Conservation (phyloP, 306 rosid genomes). For the Cucurbita maxima region DNA sequence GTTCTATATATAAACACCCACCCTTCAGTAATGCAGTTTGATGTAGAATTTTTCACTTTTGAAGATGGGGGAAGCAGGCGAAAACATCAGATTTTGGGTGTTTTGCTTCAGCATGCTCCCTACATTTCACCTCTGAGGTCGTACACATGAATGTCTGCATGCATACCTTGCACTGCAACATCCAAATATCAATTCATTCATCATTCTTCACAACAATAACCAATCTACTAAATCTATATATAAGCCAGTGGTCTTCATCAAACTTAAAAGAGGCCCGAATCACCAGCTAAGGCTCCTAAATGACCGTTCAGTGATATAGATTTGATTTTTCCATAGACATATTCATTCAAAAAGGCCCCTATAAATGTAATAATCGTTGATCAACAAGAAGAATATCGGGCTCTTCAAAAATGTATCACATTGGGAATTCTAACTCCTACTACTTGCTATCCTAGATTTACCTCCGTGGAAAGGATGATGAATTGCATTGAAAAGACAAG, state of each 20-base stretch:
- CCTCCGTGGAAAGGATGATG: too few relatives aligned
- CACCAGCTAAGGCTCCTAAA: too few relatives aligned
- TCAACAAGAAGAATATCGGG: too few relatives aligned
- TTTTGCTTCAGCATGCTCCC: constrained; percentile 75
- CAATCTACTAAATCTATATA: background rate
- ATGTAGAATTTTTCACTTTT: constrained; percentile 15
- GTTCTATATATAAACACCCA: background rate
- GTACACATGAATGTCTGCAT: constrained; percentile 87
- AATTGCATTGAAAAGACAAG: background rate
- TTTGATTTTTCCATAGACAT: too few relatives aligned
- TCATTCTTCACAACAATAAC: background rate
- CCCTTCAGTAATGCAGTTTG: background rate
- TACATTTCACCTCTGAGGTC: constrained; percentile 78
- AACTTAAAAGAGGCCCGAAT: too few relatives aligned
- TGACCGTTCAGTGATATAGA: too few relatives aligned
- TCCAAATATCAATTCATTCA: background rate
- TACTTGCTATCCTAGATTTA: too few relatives aligned
- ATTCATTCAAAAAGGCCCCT: too few relatives aligned
- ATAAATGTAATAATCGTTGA: too few relatives aligned
- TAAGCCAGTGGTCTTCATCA: background rate
- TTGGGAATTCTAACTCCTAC: too few relatives aligned
- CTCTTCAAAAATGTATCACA: too few relatives aligned
- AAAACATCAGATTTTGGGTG: constrained; percentile 63
- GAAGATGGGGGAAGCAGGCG: constrained; percentile 56
- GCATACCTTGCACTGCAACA: constrained; percentile 79